Evolutionary conservation across 2,329 filamentous ascomycete genomes (phyloP).

Genomic region (Sarocladium kiliense): DNA sequence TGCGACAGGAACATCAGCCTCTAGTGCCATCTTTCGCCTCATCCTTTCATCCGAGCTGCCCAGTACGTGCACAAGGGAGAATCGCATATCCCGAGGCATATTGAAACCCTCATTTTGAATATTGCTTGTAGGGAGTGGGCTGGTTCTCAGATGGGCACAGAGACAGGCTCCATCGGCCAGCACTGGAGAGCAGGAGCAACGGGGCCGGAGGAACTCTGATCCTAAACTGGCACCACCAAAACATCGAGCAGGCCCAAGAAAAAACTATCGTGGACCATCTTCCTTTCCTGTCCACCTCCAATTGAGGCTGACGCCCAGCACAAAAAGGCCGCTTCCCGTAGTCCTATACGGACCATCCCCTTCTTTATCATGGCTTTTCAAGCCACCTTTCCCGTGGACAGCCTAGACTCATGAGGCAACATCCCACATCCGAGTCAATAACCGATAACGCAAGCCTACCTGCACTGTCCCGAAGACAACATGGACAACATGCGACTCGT

Average conservation of each 20-base stretch:
- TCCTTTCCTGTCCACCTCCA: neutral
- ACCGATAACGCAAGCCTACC: neutral
- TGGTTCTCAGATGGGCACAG: too few species aligned
- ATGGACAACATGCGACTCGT: too few species aligned
- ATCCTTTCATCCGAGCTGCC: neutral
- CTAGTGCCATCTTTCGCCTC: neutral
- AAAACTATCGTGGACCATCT: neutral
- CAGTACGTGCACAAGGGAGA: too few species aligned
- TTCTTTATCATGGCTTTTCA: neutral
- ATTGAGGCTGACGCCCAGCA: neutral
- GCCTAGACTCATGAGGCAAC: neutral
- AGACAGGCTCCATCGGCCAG: too few species aligned
- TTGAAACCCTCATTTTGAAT: too few species aligned
- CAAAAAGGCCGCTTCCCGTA: too few species aligned
- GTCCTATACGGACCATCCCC: neutral
- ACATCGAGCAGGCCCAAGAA: neutral
- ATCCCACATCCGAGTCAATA: neutral
- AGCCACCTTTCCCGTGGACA: neutral
- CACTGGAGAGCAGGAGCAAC: too few species aligned
- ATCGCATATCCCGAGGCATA: too few species aligned
- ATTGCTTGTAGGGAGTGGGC: too few species aligned
- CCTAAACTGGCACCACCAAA: neutral
- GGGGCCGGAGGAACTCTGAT: conserved; percentile 8
- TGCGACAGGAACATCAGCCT: too few species aligned
- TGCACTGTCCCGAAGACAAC: neutral